Evolutionary conservation across 805 yeast species (phyloP).

Genomic region (Candida khao-thaluensis): DNA sequence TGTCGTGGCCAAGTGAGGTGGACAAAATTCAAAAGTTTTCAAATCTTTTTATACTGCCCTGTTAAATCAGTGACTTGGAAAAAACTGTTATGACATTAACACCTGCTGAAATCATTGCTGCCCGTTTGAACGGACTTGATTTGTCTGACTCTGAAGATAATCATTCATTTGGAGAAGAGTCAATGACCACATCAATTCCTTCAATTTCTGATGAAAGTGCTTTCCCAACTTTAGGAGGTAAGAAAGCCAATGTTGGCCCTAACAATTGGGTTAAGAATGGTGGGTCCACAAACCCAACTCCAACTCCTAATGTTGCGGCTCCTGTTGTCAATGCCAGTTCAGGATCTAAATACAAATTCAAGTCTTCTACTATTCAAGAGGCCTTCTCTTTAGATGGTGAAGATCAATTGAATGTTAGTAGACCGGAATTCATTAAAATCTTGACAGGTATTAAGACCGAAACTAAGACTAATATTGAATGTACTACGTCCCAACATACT

Average conservation of each 20-base stretch:
- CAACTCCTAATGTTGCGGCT: slow-evolving; percentile 18
- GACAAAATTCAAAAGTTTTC: slow-evolving; percentile 2
- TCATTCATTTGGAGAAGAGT: slow-evolving; percentile 12
- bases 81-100: slow-evolving; percentile 31
- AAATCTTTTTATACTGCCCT: no score
- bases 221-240: slow-evolving; percentile 66
- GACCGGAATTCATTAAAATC: slow-evolving; percentile 67
- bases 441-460: slow-evolving; percentile 59
- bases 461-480: slow-evolving; percentile 70
- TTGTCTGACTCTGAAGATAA: slow-evolving; percentile 18
- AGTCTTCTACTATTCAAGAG: slow-evolving; percentile 66
- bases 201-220: slow-evolving; percentile 53
- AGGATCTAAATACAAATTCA: slow-evolving; percentile 31
- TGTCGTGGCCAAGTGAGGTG: slow-evolving; percentile 6
- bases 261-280: slow-evolving; percentile 43
- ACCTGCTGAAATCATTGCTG: slow-evolving; percentile 50
- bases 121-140: slow-evolving; percentile 28
- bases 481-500: slow-evolving; percentile 73
- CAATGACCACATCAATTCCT: slow-evolving; percentile 26
- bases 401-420: slow-evolving; percentile 61
- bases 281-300: slow-evolving; percentile 9
- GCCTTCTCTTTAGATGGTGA: slow-evolving; percentile 72
- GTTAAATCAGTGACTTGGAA: slow-evolving; percentile 6
- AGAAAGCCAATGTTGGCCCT: slow-evolving; percentile 20
- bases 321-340: slow-evolving; percentile 17